Percentiles rank a stretch among this genome's conserved stretches.
Evolutionary conservation across 139 green algal species (phyloP).

Genomic region (Chlamydomonas applanata): DNA sequence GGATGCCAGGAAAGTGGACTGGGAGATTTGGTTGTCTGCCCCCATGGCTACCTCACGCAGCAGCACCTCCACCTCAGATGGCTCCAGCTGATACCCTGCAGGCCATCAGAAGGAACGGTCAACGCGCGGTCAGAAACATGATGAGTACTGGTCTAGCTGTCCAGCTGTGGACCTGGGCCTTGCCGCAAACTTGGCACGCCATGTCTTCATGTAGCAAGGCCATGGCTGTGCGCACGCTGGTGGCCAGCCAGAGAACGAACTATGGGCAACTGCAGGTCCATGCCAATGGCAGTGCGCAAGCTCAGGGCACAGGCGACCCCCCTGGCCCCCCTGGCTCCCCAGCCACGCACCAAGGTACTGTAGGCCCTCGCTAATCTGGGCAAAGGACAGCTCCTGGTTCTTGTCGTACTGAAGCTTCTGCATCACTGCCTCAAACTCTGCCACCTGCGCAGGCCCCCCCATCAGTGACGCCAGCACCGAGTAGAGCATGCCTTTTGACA

Average conservation of each 20-base stretch:
- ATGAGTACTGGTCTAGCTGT: not conserved
- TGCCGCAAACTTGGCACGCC: no score
- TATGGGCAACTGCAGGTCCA: no score
- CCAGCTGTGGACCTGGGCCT: no score
- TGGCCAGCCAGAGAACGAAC: not conserved
- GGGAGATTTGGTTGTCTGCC: slow-evolving; percentile 8
- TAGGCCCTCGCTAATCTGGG: slow-evolving; percentile 46
- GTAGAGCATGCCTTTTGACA: not conserved
- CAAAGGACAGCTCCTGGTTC: slow-evolving; percentile 29
- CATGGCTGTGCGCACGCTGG: not conserved
- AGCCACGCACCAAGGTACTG: slow-evolving; percentile 32
- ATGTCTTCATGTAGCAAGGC: no score
- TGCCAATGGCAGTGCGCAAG: not conserved
- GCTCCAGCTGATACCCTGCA: slow-evolving; percentile 58
- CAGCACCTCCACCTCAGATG: slow-evolving; percentile 57
- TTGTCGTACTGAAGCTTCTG: slow-evolving; percentile 33
- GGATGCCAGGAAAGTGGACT: slow-evolving; percentile 55
- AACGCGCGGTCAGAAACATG: not conserved
- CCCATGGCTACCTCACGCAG: slow-evolving; percentile 39
- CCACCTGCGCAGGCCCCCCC: slow-evolving; percentile 15
- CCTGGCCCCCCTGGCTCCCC: not conserved
- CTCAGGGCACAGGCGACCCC: no score
- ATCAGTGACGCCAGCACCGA: slow-evolving; percentile 10
- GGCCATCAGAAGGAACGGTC: no score
- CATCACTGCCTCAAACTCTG: slow-evolving; percentile 51